Conservation (phyloP, 2,329 filamentous ascomycete genomes). For the Tympanopsis confertula region DNA sequence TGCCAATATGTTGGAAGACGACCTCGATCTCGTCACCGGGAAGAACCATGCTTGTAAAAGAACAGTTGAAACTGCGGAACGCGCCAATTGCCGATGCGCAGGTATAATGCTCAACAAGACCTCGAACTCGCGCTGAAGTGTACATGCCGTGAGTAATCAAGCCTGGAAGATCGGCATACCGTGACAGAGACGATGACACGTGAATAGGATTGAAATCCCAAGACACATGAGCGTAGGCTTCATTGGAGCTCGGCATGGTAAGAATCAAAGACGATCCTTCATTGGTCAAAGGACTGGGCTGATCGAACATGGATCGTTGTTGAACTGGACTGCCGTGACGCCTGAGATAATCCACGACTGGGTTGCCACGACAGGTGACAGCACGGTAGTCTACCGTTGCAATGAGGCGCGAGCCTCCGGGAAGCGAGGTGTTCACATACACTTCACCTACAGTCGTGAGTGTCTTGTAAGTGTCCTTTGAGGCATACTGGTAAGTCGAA, state of each 20-base stretch:
- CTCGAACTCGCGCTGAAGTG: slow-evolving; percentile 16
- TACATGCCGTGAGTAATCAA: slow-evolving; percentile 29
- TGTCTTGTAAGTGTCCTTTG: slow-evolving; percentile 79
- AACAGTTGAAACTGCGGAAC: slow-evolving; percentile 12
- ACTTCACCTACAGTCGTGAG: slow-evolving; percentile 90
- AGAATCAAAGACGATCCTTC: slow-evolving; percentile 3
- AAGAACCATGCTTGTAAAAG: slow-evolving; percentile 22
- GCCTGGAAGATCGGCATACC: slow-evolving; percentile 19
- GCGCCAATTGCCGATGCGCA: slow-evolving; percentile 9
- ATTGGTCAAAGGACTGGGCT: not conserved
- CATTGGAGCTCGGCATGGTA: slow-evolving; percentile 8
- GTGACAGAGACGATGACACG: slow-evolving; percentile 18
- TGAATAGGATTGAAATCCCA: slow-evolving; percentile 28
- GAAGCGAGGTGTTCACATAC: slow-evolving; percentile 80
- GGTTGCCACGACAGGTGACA: slow-evolving; percentile 84
- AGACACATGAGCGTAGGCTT: slow-evolving; percentile 14
- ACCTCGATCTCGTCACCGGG: slow-evolving; percentile 18
- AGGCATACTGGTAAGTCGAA: slow-evolving; percentile 86
- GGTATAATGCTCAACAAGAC: slow-evolving; percentile 9
- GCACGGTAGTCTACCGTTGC: slow-evolving; percentile 95
- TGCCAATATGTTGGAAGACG: slow-evolving; percentile 16
- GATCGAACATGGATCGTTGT: slow-evolving; percentile 28
- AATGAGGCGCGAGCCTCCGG: slow-evolving; percentile 95
- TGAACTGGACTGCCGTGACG: slow-evolving; percentile 63
- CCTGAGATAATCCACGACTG: slow-evolving; percentile 89